Percentiles rank a stretch among this genome's conserved stretches.
phyloP scores from a whole-genome alignment of 176 grass and related monocot genomes.

The Tillandsia fasciculata region DNA sequence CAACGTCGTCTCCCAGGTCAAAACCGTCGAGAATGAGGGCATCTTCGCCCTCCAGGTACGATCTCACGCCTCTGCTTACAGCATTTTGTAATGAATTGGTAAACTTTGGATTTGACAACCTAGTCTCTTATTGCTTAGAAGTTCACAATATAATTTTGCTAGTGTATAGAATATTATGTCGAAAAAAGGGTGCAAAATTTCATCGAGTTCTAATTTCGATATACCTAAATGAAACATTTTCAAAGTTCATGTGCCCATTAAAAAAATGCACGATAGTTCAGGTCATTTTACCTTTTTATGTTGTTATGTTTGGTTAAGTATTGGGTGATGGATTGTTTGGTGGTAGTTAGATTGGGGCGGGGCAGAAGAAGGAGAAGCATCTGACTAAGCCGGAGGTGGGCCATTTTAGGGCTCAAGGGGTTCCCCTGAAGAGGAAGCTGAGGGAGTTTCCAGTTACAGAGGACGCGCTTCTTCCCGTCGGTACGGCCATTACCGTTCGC shows the following conservation, averaged over 20 bases:
- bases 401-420: constrained; percentile 77
- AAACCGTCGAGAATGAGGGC: constrained; percentile 79
- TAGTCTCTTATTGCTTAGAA: too few species aligned
- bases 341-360: constrained; percentile 69
- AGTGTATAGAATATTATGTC: too few species aligned
- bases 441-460: constrained; percentile 90
- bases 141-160: too few species aligned
- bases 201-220: too few species aligned
- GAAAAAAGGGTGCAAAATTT: too few species aligned
- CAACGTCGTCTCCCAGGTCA: constrained; percentile 93
- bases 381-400: constrained; percentile 80
- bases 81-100: too few species aligned
- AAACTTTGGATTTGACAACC: too few species aligned
- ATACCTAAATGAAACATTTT: too few species aligned
- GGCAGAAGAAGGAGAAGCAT: constrained; percentile 99
- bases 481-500: constrained; percentile 64
- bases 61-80: background rate
- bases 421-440: constrained; percentile 87
- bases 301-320: constrained; percentile 15
- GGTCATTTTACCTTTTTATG: constrained; percentile 6
- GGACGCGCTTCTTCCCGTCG: constrained; percentile 91
- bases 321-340: constrained; percentile 16
- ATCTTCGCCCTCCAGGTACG: constrained; percentile 84
- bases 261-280: too few species aligned
- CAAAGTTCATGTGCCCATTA: too few species aligned